A percentile compares a stretch with the other conserved stretches of the same genome.
Evolutionary conservation across 371 early-diverging fungal species (phyloP).

Genomic region (Funneliformis caledonium): DNA sequence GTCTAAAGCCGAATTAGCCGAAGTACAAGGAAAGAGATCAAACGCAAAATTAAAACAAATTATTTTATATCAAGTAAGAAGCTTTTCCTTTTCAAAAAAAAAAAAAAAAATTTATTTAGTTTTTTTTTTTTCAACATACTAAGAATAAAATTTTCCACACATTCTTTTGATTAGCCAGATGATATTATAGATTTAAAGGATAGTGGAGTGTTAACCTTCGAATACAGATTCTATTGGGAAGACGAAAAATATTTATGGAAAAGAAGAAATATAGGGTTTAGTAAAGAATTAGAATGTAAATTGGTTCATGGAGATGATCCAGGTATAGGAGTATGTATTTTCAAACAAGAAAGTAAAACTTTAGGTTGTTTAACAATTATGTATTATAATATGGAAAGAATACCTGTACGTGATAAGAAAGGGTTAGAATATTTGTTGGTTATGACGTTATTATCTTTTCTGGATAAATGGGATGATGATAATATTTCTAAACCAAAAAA

Average conservation of each 20-base stretch:
- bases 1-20: slow-evolving; percentile 8
- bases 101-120: not conserved
- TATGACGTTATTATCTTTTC: slow-evolving; percentile 25
- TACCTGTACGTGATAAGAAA: slow-evolving; percentile 11
- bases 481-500: not conserved
- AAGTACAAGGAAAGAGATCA: slow-evolving; percentile 21
- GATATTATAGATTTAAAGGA: slow-evolving; percentile 16
- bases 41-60: slow-evolving; percentile 20
- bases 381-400: slow-evolving; percentile 32
- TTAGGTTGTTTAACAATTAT: slow-evolving; percentile 28
- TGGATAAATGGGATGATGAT: slow-evolving; percentile 34
- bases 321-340: slow-evolving; percentile 17
- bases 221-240: slow-evolving; percentile 30
- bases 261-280: not conserved
- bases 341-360: not conserved
- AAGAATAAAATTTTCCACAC: not conserved
- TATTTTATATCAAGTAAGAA: slow-evolving; percentile 20
- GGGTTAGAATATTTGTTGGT: slow-evolving; percentile 31
- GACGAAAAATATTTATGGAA: slow-evolving; percentile 27
- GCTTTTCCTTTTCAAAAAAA: not conserved
- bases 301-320: slow-evolving; percentile 31
- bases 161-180: slow-evolving; percentile 26
- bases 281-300: slow-evolving; percentile 39
- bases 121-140: not conserved
- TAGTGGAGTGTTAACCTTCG: slow-evolving; percentile 17